These are phyloP conservation scores for Schizophyllum amplum DNA, from an alignment of 1,284 basidiomycete genomes.

Conservation along the genomic window DNA sequence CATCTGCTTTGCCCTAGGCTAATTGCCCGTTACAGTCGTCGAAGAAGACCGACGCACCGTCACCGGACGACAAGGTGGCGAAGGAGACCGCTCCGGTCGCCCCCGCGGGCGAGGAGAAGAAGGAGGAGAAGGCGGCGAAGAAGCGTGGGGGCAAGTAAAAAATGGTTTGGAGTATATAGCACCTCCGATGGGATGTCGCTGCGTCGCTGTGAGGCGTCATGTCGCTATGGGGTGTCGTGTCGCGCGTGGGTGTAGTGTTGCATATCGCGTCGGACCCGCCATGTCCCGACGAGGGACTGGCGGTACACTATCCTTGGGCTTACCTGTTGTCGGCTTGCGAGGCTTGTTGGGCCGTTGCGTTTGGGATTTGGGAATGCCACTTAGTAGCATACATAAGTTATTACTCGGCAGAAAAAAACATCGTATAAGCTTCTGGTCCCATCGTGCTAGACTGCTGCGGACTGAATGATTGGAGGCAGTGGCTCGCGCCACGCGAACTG, in stretches of 20 bases:
- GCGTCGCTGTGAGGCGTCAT: background rate
- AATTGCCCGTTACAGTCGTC: constrained; percentile 34
- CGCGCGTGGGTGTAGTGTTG: background rate
- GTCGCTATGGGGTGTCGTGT: background rate
- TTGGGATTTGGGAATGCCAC: background rate
- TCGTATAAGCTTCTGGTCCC: background rate
- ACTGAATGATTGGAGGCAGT: no score
- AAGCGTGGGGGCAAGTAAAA: constrained; percentile 29
- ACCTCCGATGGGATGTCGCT: background rate
- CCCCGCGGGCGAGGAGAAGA: constrained; percentile 60
- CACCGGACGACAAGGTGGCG: constrained; percentile 59
- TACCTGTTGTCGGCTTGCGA: background rate
- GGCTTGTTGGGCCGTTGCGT: background rate
- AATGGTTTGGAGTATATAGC: background rate
- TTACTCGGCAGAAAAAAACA: background rate
- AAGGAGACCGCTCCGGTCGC: constrained; percentile 56
- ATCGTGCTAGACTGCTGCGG: no score
- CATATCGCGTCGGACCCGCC: no score
- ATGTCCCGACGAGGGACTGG: background rate
- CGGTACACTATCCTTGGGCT: background rate
- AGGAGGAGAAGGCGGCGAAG: constrained; percentile 50
- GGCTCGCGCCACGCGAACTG: no score
- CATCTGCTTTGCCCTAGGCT: constrained; percentile 9
- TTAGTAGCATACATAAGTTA: background rate
- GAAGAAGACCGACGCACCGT: constrained; percentile 67